Evolutionary conservation across 2,329 filamentous ascomycete species (phyloP).

Genomic region (Pezicula neosporulosa): DNA sequence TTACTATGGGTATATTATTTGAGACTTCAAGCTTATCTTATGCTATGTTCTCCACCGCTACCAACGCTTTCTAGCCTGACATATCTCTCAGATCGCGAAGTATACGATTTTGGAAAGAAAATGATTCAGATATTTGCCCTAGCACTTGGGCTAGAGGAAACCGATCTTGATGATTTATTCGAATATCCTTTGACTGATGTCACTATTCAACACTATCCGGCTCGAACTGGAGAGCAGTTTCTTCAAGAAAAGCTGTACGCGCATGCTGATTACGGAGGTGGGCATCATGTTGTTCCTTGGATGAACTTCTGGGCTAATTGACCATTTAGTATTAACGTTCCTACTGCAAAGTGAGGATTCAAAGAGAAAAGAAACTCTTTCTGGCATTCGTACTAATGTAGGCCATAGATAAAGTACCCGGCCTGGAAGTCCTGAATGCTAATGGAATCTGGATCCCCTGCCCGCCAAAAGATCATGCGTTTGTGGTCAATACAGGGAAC

Average conservation of each 20-base stretch:
- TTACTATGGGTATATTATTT: too few species aligned
- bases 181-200: slow-evolving; percentile 39
- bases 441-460: slow-evolving; percentile 37
- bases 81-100: background rate
- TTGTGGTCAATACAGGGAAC: slow-evolving; percentile 42
- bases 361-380: too few species aligned
- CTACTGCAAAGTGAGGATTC: slow-evolving; percentile 31
- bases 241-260: slow-evolving; percentile 25
- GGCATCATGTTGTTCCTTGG: background rate
- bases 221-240: slow-evolving; percentile 19
- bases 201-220: slow-evolving; percentile 35
- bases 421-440: slow-evolving; percentile 40
- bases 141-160: slow-evolving; percentile 45
- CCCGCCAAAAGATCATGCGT: slow-evolving; percentile 34
- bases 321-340: slow-evolving; percentile 34
- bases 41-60: too few species aligned
- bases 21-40: too few species aligned
- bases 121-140: slow-evolving; percentile 48
- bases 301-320: background rate
- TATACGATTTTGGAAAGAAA: slow-evolving; percentile 42
- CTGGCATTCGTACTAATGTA: background rate
- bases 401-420: slow-evolving; percentile 30
- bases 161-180: slow-evolving; percentile 47
- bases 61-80: too few species aligned
- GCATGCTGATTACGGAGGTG: slow-evolving; percentile 36